These are phyloP conservation scores for Apiotrichum porosum DNA, from an alignment of 1,284 basidiomycete genomes.

Conservation along the genomic window DNA sequence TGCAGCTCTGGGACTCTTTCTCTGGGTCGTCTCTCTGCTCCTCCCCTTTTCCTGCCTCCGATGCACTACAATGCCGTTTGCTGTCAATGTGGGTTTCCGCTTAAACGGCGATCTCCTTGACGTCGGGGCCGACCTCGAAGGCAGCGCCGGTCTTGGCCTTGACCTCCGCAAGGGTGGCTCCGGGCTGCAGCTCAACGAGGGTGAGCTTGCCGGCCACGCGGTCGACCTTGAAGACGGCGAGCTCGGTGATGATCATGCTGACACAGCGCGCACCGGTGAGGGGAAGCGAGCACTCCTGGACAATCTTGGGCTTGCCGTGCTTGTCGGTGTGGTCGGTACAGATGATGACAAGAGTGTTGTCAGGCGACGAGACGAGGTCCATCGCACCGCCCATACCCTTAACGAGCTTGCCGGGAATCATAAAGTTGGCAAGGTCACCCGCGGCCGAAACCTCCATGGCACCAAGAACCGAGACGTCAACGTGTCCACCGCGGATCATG, in stretches of 20 bases:
- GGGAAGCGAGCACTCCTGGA: constrained; percentile 74
- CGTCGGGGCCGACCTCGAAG: constrained; percentile 55
- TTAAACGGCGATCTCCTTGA: constrained; percentile 9
- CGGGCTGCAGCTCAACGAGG: constrained; percentile 76
- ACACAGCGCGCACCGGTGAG: constrained; percentile 81
- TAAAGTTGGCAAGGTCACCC: constrained; percentile 93
- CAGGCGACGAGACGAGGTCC: constrained; percentile 90
- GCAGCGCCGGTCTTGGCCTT: constrained; percentile 75
- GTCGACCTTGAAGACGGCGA: constrained; percentile 84
- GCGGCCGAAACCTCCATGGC: constrained; percentile 89
- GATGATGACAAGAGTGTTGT: constrained; percentile 59
- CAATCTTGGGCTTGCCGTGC: constrained; percentile 81
- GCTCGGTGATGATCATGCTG: constrained; percentile 85
- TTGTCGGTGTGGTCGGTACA: constrained; percentile 63
- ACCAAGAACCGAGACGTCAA: constrained; percentile 84
- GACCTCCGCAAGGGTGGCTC: constrained; percentile 77
- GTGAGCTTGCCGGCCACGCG: constrained; percentile 63
- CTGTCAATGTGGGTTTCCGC: too few species aligned
- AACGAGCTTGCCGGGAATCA: constrained; percentile 90
- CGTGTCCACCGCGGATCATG: constrained; percentile 94
- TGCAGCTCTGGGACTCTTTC: too few species aligned
- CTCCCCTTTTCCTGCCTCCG: too few species aligned
- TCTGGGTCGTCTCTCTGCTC: too few species aligned
- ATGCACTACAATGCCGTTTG: too few species aligned
- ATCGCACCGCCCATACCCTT: constrained; percentile 93